Conservation (phyloP, 257 asterid species). For the Nicotiana paniculata region DNA sequence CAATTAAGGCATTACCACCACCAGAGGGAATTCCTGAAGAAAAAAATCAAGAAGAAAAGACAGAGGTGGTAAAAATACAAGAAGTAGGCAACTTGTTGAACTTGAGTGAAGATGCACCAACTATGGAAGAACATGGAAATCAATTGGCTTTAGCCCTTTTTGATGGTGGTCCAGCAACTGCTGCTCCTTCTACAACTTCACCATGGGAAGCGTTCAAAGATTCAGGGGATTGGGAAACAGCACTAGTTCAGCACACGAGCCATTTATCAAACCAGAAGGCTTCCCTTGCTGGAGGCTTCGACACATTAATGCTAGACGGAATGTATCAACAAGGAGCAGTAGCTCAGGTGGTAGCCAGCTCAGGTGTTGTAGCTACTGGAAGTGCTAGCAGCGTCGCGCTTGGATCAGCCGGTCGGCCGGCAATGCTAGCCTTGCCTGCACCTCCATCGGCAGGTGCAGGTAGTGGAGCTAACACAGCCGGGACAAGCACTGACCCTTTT, state of each 20-base stretch:
- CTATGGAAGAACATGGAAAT: conserved; percentile 49
- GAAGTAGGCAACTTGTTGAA: conserved; percentile 61
- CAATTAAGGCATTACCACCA: conserved; percentile 69
- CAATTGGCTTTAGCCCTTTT: conserved; percentile 66
- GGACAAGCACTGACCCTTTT: conserved; percentile 35
- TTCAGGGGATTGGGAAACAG: conserved; percentile 75
- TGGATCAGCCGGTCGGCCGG: conserved; percentile 73
- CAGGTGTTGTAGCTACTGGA: conserved; percentile 62
- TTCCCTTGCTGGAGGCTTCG: conserved; percentile 63
- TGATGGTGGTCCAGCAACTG: conserved; percentile 32
- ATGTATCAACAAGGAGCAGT: conserved; percentile 78
- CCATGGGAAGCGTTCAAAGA: conserved; percentile 85
- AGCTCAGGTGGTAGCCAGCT: conserved; percentile 43
- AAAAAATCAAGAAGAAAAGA: conserved; percentile 18
- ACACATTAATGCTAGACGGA: conserved; percentile 59
- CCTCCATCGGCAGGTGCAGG: conserved; percentile 36
- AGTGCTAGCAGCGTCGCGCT: conserved; percentile 77
- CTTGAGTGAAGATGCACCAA: conserved; percentile 49
- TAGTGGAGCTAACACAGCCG: not conserved
- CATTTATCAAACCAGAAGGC: conserved; percentile 60
- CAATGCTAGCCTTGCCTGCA: conserved; percentile 77
- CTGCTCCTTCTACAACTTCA: conserved; percentile 23
- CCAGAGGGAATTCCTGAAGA: conserved; percentile 37
- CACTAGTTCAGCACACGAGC: conserved; percentile 62
- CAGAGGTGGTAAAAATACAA: conserved; percentile 22